A percentile compares a stretch with the other conserved stretches of the same genome.
Evolutionary conservation across 192 early-diverging fungal species (phyloP).

Genomic region (Coemansia sp.): DNA sequence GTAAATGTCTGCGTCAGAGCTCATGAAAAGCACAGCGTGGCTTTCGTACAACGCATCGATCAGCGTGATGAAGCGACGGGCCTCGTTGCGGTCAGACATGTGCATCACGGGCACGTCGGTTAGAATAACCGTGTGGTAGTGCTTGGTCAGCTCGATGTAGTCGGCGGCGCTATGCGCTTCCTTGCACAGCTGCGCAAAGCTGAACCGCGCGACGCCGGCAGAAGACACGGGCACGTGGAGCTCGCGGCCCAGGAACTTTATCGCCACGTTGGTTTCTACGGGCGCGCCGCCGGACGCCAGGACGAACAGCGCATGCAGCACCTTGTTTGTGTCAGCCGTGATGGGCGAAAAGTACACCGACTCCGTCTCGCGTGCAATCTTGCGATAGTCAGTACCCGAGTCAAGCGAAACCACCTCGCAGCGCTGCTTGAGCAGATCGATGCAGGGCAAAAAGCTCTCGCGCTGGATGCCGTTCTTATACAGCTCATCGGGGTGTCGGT

Average conservation of each 20-base stretch:
- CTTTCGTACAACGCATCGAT: constrained; percentile 92
- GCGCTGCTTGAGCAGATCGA: constrained; percentile 76
- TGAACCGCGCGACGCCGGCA: constrained; percentile 66
- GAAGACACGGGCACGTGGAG: constrained; percentile 65
- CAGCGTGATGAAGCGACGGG: constrained; percentile 89
- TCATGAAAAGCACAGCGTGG: constrained; percentile 67
- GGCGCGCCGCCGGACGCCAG: constrained; percentile 27
- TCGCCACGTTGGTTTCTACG: constrained; percentile 7
- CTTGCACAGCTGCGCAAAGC: constrained; percentile 78
- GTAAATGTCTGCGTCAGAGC: constrained; percentile 63
- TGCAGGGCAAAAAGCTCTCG: constrained; percentile 87
- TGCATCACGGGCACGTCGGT: constrained; percentile 72
- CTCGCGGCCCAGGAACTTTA: constrained; percentile 76
- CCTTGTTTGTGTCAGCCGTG: constrained; percentile 30
- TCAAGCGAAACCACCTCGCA: constrained; percentile 81
- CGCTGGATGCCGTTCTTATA: constrained; percentile 98
- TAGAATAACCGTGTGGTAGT: constrained; percentile 74
- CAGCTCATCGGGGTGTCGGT: constrained; percentile 86
- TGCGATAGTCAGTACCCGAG: constrained; percentile 93
- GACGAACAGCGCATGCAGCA: constrained; percentile 37
- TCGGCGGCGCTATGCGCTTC: constrained; percentile 78
- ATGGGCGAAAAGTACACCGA: constrained; percentile 72
- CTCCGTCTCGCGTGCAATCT: constrained; percentile 55
- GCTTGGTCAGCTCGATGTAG: constrained; percentile 78
- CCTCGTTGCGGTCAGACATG: constrained; percentile 74